Evolutionary conservation across 108 stramenopile species (phyloP).

Genomic region (Nitzschia sp.): DNA sequence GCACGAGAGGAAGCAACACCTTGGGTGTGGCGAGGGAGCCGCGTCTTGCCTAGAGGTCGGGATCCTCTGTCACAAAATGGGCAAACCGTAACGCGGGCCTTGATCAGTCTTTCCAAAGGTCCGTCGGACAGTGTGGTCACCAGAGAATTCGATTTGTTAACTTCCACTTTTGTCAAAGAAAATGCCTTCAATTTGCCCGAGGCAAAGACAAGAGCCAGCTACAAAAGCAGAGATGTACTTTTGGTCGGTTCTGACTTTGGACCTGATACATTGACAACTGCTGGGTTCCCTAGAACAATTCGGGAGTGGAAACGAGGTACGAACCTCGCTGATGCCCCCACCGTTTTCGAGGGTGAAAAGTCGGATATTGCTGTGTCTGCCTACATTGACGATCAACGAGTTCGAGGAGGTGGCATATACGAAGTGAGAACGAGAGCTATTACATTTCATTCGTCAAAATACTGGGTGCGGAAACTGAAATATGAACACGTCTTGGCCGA

Average conservation of each 20-base stretch:
- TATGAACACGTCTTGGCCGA: constrained; percentile 38
- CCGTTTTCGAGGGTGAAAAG: constrained; percentile 75
- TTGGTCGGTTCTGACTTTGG: constrained; percentile 68
- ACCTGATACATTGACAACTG: constrained; percentile 57
- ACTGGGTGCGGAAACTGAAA: constrained; percentile 48
- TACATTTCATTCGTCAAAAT: constrained; percentile 64
- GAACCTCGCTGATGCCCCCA: constrained; percentile 56
- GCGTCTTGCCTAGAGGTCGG: constrained; percentile 52
- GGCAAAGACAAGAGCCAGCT: constrained; percentile 68
- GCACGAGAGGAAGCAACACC: constrained; percentile 59
- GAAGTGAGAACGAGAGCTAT: constrained; percentile 55
- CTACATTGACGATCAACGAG: constrained; percentile 54
- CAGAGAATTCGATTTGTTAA: constrained; percentile 86
- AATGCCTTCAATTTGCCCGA: constrained; percentile 69
- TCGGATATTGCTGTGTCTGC: constrained; percentile 64
- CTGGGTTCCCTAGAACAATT: constrained; percentile 78
- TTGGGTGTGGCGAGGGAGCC: constrained; percentile 85
- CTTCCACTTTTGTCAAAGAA: constrained; percentile 66
- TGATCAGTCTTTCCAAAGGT: constrained; percentile 78
- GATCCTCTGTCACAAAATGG: constrained; percentile 54
- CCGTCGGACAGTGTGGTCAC: constrained; percentile 81
- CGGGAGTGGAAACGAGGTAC: constrained; percentile 84
- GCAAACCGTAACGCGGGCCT: constrained; percentile 55
- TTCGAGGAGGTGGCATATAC: constrained; percentile 60
- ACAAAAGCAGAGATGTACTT: constrained; percentile 64